Conservation (phyloP, 495 filamentous ascomycete genomes). For the Penicillium alfredii region DNA sequence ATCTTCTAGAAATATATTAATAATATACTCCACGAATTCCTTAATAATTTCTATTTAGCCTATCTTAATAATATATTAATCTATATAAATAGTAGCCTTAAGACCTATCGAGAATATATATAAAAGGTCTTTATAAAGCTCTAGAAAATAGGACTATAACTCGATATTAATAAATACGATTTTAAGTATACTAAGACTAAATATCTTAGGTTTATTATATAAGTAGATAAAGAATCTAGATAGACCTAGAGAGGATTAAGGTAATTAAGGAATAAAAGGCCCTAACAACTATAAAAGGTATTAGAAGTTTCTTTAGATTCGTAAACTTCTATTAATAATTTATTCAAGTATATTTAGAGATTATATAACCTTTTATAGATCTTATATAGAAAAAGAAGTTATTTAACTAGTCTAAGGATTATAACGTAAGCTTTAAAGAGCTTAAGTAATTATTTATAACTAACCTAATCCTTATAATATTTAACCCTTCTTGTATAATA, state of each 20-base stretch:
- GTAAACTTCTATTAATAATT: background rate
- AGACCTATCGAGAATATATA: background rate
- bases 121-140: background rate
- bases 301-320: background rate
- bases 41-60: background rate
- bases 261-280: background rate
- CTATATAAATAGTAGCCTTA: background rate
- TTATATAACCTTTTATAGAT: background rate
- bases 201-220: background rate
- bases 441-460: background rate
- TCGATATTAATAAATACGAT: background rate
- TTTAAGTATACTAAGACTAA: background rate
- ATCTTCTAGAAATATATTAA: slow-evolving; percentile 6
- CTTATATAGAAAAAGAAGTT: background rate
- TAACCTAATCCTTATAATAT: background rate
- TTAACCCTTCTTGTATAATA: background rate
- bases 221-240: background rate
- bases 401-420: background rate
- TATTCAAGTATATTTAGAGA: background rate
- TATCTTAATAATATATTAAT: background rate
- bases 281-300: background rate
- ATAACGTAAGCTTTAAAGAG: background rate
- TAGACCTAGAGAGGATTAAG: background rate
- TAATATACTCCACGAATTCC: background rate
- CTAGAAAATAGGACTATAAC: background rate